These are phyloP conservation scores for Polygonum aviculare DNA, from an alignment of 148 eudicot species.

Conservation along the genomic window DNA sequence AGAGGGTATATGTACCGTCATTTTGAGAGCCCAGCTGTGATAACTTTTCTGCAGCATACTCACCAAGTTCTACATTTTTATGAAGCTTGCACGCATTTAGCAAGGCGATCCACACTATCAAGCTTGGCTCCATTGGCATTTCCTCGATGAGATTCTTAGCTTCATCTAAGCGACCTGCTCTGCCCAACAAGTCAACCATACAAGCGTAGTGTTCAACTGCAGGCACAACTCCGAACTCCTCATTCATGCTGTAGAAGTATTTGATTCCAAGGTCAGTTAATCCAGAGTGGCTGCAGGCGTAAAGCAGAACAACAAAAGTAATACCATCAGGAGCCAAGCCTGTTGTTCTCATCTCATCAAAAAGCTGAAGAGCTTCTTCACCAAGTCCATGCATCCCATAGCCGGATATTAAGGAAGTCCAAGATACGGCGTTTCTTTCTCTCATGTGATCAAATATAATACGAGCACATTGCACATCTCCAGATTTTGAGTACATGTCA, in stretches of 20 bases:
- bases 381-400: conserved; percentile 83
- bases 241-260: conserved; percentile 46
- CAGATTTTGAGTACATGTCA: conserved; percentile 77
- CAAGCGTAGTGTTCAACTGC: conserved; percentile 68
- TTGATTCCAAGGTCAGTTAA: conserved; percentile 49
- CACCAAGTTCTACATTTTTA: conserved; percentile 57
- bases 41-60: conserved; percentile 45
- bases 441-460: conserved; percentile 50
- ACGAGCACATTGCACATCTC: conserved; percentile 50
- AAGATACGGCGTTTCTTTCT: conserved; percentile 54
- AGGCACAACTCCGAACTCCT: conserved; percentile 48
- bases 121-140: conserved; percentile 71
- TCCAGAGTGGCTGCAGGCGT: conserved; percentile 80
- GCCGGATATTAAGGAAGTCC: conserved; percentile 77
- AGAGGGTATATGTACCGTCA: conserved; percentile 68
- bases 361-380: conserved; percentile 49
- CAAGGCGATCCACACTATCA: conserved; percentile 58
- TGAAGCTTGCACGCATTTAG: conserved; percentile 62
- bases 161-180: conserved; percentile 63
- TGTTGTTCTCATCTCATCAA: conserved; percentile 42
- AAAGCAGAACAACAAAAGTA: conserved; percentile 64
- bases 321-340: conserved; percentile 49
- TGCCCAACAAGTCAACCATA: conserved; percentile 70
- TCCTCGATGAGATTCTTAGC: conserved; percentile 46
- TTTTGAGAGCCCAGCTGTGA: conserved; percentile 41